These are phyloP conservation scores for Ceratonia siliqua DNA, from an alignment of 306 rosid genomes.

Conservation along the genomic window DNA sequence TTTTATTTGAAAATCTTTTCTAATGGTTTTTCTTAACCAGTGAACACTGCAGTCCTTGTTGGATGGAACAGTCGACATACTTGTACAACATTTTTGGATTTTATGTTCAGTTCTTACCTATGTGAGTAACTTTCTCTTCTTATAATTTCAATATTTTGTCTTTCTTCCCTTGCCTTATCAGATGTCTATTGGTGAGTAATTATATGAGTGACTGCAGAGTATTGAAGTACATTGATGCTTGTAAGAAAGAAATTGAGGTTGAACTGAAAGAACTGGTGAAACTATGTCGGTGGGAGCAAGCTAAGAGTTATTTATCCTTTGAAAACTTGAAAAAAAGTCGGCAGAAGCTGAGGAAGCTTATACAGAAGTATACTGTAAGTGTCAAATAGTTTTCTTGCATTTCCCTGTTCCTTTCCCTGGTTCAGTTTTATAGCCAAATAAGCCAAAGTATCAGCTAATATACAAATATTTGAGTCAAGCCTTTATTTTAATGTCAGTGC, in stretches of 20 bases:
- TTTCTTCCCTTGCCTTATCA: neutral
- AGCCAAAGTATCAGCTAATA: neutral
- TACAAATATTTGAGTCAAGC: neutral
- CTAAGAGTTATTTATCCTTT: slow-evolving; percentile 55
- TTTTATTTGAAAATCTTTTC: slow-evolving; percentile 4
- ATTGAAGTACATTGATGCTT: slow-evolving; percentile 56
- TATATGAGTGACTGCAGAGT: slow-evolving; percentile 49
- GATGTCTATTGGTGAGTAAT: slow-evolving; percentile 3
- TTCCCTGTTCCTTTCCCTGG: neutral
- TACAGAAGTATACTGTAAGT: slow-evolving; percentile 82
- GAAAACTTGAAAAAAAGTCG: slow-evolving; percentile 64
- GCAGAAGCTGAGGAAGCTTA: slow-evolving; percentile 78
- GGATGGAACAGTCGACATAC: slow-evolving; percentile 45
- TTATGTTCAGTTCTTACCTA: slow-evolving; percentile 82
- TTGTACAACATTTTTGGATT: slow-evolving; percentile 83
- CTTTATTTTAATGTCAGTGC: neutral
- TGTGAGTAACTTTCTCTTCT: slow-evolving; percentile 52
- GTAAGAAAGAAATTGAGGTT: slow-evolving; percentile 52
- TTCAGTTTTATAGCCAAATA: slow-evolving; percentile 10
- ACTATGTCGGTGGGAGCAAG: slow-evolving; percentile 71
- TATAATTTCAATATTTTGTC: neutral
- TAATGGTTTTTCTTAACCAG: slow-evolving; percentile 3
- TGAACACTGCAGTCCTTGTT: slow-evolving; percentile 49
- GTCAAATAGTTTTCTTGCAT: neutral
- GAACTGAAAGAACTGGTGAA: slow-evolving; percentile 67